Base-by-base conservation (phyloP, 192 early-diverging fungal species). In the Linderina pennispora region DNA sequence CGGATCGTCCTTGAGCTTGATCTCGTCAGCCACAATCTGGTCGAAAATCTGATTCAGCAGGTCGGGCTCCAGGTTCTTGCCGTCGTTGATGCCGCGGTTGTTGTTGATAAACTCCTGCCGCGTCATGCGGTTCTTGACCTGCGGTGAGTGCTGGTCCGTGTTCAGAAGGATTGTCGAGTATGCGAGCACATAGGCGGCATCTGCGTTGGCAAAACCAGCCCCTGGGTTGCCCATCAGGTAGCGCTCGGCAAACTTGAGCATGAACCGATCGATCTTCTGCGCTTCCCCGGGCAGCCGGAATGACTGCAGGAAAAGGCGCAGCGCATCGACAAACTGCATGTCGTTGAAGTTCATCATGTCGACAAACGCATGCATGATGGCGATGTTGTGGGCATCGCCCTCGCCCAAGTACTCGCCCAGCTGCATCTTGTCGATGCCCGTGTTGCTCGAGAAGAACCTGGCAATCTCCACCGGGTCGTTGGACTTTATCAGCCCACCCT, bases 321-420 rank as follows among this genome's bases (percentile, higher is more conserved):
- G 62, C 13, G 93, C 91, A 26, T 85, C 77, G 1, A 86, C 80
- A 75, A 94, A 97, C 10, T 48, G 53, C 72, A 84, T 71, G 5
- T 74, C 60, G 31, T 57, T 49, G 50, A 97, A 94, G 31, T 87
- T 81, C 80, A 97, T 86, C 46, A 78, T 74, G 55, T 97, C 93
- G 3, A 97, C 88, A 77, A 94, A 92, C n/a, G 91, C 87, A 46
- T 97, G 93, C 93, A 97, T 97, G 36, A 92, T 89, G 7, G 84
- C 77, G 50, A 97, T 87, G 75, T 93, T 91, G 48, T 92, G 86
- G 16, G 83, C 70, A 22, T 97, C 91, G 40, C 90, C 90, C 57
- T 97, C 90, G 23, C 93, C 93, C 23, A 97, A 68, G 50, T 86
- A 97, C 66, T 97, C 93, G 42, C 93, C 93, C 62, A 97, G 78